phyloP scores from a whole-genome alignment of 208 protist species.

The Angomonas deanei region DNA sequence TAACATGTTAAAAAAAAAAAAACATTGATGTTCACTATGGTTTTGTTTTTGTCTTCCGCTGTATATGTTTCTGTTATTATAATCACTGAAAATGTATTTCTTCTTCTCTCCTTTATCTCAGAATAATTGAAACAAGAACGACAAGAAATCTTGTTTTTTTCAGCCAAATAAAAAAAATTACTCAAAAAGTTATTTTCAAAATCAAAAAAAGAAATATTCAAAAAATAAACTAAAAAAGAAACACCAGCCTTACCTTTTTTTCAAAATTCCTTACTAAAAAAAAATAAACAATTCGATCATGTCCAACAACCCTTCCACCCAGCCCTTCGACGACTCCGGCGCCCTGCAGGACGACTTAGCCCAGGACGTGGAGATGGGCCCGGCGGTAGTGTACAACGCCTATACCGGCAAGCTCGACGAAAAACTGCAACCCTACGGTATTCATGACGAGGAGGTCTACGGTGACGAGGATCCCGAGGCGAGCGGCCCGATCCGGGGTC shows the following conservation, averaged over 20 bases:
- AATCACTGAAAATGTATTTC: not conserved
- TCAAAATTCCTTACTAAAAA: not conserved
- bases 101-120: not conserved
- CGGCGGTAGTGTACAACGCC: not conserved
- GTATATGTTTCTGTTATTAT: not conserved
- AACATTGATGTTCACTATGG: not conserved
- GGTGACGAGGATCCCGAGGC: not conserved
- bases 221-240: not conserved
- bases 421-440: not conserved
- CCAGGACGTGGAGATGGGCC: not conserved
- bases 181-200: no score
- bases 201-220: not conserved
- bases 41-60: not conserved
- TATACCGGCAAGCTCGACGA: not conserved
- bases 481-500: no score
- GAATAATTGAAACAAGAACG: no score
- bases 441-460: not conserved
- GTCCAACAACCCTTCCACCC: not conserved
- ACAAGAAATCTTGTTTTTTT: no score
- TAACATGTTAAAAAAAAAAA: constrained; percentile 5
- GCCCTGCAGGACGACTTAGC: not conserved
- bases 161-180: no score
- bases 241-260: not conserved
- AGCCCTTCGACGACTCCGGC: no score
- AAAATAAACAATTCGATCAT: not conserved